Evolutionary conservation across 768 basidiomycete genomes (phyloP).

Genomic region (Boletellus ananiceps): DNA sequence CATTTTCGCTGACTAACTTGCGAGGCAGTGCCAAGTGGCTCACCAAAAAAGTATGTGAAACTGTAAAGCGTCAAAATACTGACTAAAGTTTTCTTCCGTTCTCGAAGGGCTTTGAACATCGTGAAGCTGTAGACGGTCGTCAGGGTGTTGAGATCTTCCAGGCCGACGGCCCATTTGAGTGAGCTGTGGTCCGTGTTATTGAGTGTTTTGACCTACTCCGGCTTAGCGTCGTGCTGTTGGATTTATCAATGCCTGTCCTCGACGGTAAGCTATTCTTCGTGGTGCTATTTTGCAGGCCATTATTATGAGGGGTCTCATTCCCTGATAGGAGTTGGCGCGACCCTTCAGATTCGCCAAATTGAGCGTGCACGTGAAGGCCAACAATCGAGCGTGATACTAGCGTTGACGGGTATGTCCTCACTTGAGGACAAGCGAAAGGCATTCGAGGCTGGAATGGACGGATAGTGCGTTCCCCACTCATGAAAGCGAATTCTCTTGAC

Average conservation of each 20-base stretch:
- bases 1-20: slow-evolving; percentile 8
- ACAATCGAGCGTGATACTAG: slow-evolving; percentile 60
- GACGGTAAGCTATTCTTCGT: slow-evolving; percentile 52
- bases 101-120: slow-evolving; percentile 61
- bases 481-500: not conserved
- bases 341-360: slow-evolving; percentile 72
- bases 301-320: not conserved
- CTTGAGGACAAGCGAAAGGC: slow-evolving; percentile 88
- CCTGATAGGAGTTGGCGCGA: slow-evolving; percentile 70
- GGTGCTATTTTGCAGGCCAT: not conserved
- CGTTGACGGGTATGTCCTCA: slow-evolving; percentile 91
- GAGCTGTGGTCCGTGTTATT: slow-evolving; percentile 28
- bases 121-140: slow-evolving; percentile 79
- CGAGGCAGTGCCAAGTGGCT: slow-evolving; percentile 57
- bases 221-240: slow-evolving; percentile 74
- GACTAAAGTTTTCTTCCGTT: slow-evolving; percentile 1
- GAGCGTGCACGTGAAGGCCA: slow-evolving; percentile 43
- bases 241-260: slow-evolving; percentile 91
- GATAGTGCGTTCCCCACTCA: slow-evolving; percentile 65
- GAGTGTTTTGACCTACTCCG: slow-evolving; percentile 1
- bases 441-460: slow-evolving; percentile 90
- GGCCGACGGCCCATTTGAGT: slow-evolving; percentile 82
- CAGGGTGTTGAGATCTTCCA: slow-evolving; percentile 77
- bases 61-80: not conserved
- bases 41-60: slow-evolving; percentile 42